Conservation (phyloP, 768 basidiomycete species). For the Mycena vitilis region DNA sequence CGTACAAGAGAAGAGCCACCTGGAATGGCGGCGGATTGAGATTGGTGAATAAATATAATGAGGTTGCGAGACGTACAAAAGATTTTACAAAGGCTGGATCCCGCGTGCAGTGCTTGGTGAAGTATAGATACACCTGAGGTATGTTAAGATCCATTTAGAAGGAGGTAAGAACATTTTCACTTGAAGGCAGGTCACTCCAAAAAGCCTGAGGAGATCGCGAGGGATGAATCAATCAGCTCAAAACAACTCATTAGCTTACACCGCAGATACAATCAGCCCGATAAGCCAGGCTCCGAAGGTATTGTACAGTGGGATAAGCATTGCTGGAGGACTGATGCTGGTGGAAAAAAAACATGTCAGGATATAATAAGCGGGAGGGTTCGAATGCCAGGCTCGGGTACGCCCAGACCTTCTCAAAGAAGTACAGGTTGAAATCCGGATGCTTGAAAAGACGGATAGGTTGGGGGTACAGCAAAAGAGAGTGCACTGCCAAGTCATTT, state of each 20-base stretch:
- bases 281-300: constrained; percentile 21
- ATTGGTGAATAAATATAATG: neutral
- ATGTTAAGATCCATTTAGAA: neutral
- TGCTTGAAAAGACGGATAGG: no score
- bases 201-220: neutral
- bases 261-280: constrained; percentile 17
- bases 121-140: constrained; percentile 11
- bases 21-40: neutral
- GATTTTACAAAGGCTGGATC: constrained; percentile 14
- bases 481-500: no score
- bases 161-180: neutral
- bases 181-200: constrained; percentile 23
- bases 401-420: no score
- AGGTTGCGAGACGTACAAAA: constrained; percentile 7
- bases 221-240: neutral
- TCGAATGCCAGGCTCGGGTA: no score
- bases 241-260: constrained; percentile 6
- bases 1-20: constrained; percentile 19
- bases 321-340: constrained; percentile 12
- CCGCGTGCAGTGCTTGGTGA: constrained; percentile 16
- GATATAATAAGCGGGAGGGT: neutral
- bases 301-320: constrained; percentile 24
- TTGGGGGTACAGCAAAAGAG: no score
- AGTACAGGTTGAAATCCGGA: no score
- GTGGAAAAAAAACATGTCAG: no score